Evolutionary conservation across 306 rosid genomes (phyloP), one percentile per base, ranked within the genome.

Genomic region (Sicyos edulis): DNA sequence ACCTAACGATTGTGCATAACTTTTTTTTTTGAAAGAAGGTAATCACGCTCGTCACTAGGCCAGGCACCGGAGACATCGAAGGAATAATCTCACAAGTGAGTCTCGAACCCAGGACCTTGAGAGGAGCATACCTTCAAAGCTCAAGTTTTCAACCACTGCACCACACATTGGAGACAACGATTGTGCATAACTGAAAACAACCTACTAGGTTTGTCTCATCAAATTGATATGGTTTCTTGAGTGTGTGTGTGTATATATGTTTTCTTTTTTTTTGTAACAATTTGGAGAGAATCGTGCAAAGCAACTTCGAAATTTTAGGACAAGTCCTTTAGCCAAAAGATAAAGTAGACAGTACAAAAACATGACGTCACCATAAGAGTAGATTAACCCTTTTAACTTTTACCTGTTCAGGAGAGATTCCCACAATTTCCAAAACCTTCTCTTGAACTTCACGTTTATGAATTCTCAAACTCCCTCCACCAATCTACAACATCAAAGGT

Each of bases 391-490:
- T 68, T 58, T 49, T 24, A 21, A 7, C 49, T 10, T 22, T 56
- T 61, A 86, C 99, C 99, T 93, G 92, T 82, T 93, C 96, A 73
- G 73, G 82, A 50, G 99, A 88, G 85, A 91, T 83, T 70, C 97
- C 99, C 72, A 93, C 85, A 74, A 79, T 88, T 78, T 91, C 92
- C 86, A 93, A 78, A 81, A 88, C 99, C 85, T 87, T 88, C 75
- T 85, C 92, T 60, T 93, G 99, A 49, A 88, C 81, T 42, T 86
- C 95, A 15, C 95, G 97, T 81, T 86, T 88, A 75, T 88, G 83
- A 70, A 91, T 93, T 91, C 99, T 91, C 80, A 93, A 75, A 78
- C 99, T 93, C 75, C 99, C 99, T 54, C 99, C 97, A 32, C 97
- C 99, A 81, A 93, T 87, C 97, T 92, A 69, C 74, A 79, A 61